These are phyloP conservation scores for Citeromyces siamensis DNA, from an alignment of 1,139 yeast genomes.

Conservation along the genomic window DNA sequence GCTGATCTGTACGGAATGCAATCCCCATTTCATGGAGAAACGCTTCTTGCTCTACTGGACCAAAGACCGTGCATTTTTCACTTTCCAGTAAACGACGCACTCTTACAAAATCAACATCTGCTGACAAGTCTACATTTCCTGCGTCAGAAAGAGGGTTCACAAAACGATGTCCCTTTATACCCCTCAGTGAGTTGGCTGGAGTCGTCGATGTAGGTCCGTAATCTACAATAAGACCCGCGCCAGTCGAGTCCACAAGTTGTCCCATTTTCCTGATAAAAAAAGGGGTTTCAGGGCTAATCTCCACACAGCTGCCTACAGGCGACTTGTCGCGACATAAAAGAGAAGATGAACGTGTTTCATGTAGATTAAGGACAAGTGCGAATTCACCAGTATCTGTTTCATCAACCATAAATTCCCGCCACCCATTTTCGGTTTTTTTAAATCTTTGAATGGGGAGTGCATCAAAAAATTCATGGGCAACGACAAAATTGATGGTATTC, in stretches of 20 bases:
- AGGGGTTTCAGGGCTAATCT: conserved; percentile 68
- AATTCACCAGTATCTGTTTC: conserved; percentile 24
- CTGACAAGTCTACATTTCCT: conserved; percentile 73
- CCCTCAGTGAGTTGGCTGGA: conserved; percentile 63
- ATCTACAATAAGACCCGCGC: conserved; percentile 67
- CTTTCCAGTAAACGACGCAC: conserved; percentile 11
- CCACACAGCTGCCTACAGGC: conserved; percentile 48
- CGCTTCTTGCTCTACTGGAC: conserved; percentile 70
- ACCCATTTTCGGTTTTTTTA: conserved; percentile 46
- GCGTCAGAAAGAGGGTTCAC: conserved; percentile 70
- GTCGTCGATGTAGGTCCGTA: conserved; percentile 56
- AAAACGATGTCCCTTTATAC: conserved; percentile 59
- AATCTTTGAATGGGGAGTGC: conserved; percentile 75
- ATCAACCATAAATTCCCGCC: conserved; percentile 74
- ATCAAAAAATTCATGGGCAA: conserved; percentile 85
- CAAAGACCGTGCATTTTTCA: conserved; percentile 23
- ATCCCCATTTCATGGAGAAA: conserved; percentile 73
- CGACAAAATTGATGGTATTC: conserved; percentile 40
- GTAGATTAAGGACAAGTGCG: conserved; percentile 45
- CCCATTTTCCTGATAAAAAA: conserved; percentile 34
- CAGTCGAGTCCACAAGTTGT: conserved; percentile 27
- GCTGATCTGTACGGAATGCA: conserved; percentile 53
- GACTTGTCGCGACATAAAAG: conserved; percentile 48
- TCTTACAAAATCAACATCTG: conserved; percentile 61
- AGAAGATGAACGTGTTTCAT: conserved; percentile 52